Evolutionary conservation across 2,329 filamentous ascomycete genomes (phyloP), one percentile per base, ranked within the genome.

Genomic region (Aspergillus puulaauensis): DNA sequence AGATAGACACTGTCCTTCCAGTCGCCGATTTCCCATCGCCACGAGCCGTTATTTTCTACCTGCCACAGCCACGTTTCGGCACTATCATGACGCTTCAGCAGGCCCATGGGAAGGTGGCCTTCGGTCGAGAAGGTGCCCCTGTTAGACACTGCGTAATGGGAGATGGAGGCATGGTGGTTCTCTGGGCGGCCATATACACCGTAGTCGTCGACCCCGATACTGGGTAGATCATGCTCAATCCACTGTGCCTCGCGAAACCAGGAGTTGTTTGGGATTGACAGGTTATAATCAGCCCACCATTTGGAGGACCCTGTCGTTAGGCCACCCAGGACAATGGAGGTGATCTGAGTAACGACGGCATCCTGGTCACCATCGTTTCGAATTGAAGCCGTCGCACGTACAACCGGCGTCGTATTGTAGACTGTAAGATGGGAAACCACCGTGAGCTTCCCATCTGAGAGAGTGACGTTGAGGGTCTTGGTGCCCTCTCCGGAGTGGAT

Each of bases 201-300:
- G 31, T 62, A 59, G 48, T 68, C 61, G 50, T 74, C 68, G 7
- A 73, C 45, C 3, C 71, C 69, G 11, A 72, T 54, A 23, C 65
- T 64, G 7, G 70, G 64, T 11, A 73, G 61, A 12, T 60, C 53
- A 11, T 63, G 50, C 3, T 65, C 64, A 4, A 63, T 62, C 72
- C 73, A 74, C 52, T 73, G 70, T 1, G 67, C 66, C 59, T 75
- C 69, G 31, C 73, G 60, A 52, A 75, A 73, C 71, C 72, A 74
- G 2, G 62, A 65, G 51, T 70, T 74, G 23, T 64, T 69, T 0
- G 68, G 60, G 21, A 57, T 49, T 2, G 64, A 60, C 6, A 70
- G 48, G 4, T 33, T 53, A 31, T 69, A 71, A 45, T 71, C 65
- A 1, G 60, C 9, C 65, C 65, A 71, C 56, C 65, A 64, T 27